phyloP scores from a whole-genome alignment of 345 rosid species.

The Salix suchowensis region DNA sequence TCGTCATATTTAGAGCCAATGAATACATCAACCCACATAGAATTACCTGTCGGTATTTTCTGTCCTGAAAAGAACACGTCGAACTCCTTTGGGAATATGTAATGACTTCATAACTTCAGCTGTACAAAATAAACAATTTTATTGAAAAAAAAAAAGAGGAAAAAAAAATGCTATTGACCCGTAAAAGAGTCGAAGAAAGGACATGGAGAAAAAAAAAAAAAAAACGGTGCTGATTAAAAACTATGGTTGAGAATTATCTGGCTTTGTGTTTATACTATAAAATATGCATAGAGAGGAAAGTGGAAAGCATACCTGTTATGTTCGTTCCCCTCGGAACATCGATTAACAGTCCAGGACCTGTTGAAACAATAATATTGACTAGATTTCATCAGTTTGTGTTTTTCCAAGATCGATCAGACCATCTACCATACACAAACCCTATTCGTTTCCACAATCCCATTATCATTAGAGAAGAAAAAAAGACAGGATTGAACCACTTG shows the following conservation, averaged over 20 bases:
- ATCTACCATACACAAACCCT: no score
- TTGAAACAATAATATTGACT: neutral
- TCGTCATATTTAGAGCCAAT: neutral
- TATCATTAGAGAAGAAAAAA: neutral
- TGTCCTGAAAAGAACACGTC: constrained; percentile 84
- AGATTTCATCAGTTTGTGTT: no score
- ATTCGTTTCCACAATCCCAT: no score
- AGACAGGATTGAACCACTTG: no score
- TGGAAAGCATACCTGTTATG: constrained; percentile 54
- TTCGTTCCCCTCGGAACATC: constrained; percentile 62
- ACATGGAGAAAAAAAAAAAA: no score
- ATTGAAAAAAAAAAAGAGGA: neutral
- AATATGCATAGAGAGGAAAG: neutral
- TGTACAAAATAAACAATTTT: constrained; percentile 11
- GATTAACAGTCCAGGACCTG: constrained; percentile 53
- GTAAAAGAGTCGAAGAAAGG: neutral
- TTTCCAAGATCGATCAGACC: no score
- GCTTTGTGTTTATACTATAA: neutral
- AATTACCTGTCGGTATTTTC: constrained; percentile 73
- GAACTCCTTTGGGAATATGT: constrained; percentile 67
- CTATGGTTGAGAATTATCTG: no score
- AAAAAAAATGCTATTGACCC: neutral
- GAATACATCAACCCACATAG: neutral
- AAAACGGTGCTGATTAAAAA: neutral
- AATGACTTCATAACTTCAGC: constrained; percentile 85